Evolutionary conservation across 2,329 filamentous ascomycete species (phyloP).

Genomic region (Beauveria caledonica): DNA sequence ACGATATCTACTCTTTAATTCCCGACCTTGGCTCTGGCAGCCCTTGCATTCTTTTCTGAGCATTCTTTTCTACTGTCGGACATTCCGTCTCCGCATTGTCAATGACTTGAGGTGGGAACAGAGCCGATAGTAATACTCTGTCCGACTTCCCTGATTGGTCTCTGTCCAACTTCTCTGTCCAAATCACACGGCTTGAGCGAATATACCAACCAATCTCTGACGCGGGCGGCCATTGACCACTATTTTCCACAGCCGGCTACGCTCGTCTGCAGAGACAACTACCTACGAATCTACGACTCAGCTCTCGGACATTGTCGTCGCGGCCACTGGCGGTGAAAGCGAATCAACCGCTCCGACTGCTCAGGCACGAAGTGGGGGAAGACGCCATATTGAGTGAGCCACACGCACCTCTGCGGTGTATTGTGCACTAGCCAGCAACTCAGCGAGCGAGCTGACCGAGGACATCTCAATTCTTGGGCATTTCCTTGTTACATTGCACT

Average conservation of each 20-base stretch:
- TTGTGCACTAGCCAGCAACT: background rate
- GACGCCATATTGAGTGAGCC: constrained; percentile 7
- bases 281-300: background rate
- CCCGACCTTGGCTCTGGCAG: constrained; percentile 1
- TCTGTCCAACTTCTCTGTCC: background rate
- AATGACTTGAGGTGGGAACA: background rate
- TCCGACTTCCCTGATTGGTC: background rate
- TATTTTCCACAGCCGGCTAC: background rate
- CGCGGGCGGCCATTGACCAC: background rate
- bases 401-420: background rate
- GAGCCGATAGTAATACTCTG: background rate
- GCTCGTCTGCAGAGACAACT: background rate
- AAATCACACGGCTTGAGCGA: background rate
- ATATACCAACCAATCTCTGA: background rate
- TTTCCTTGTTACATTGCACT: background rate
- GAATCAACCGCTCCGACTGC: background rate
- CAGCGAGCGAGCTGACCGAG: background rate
- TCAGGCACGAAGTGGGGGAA: background rate
- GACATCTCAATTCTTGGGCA: background rate
- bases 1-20: constrained; percentile 5
- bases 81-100: background rate
- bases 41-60: background rate
- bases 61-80: background rate
- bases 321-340: background rate
- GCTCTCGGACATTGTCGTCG: constrained; percentile 6